Evolutionary conservation across 2,329 filamentous ascomycete genomes (phyloP).

Genomic region (Cladosporium sphaerospermum): DNA sequence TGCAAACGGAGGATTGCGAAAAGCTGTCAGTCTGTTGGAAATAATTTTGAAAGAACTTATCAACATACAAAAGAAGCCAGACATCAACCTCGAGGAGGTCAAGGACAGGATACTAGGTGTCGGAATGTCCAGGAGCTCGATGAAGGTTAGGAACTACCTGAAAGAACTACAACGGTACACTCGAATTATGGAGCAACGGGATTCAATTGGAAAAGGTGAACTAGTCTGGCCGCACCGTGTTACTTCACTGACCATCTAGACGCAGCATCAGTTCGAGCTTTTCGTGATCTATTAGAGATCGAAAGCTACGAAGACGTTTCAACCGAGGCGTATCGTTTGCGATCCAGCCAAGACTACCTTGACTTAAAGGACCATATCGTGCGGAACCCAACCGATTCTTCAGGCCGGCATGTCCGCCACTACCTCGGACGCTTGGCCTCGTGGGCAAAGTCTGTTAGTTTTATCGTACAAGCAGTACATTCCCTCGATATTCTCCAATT

Average conservation of each 20-base stretch:
- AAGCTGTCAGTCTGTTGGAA: background rate
- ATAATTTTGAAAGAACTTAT: background rate
- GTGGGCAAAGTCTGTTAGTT: background rate
- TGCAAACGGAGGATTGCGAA: background rate
- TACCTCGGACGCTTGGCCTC: background rate
- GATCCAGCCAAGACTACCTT: background rate
- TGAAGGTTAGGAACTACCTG: background rate
- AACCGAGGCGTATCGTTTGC: background rate
- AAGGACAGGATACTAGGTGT: background rate
- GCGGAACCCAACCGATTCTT: background rate
- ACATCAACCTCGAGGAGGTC: background rate
- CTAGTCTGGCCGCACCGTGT: too few relatives aligned
- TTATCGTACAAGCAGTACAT: background rate
- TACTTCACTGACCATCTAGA: background rate
- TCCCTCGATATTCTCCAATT: too few relatives aligned
- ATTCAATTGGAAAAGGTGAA: background rate
- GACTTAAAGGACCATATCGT: background rate
- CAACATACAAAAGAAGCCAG: background rate
- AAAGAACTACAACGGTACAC: background rate
- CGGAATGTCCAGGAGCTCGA: background rate
- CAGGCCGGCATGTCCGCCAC: background rate
- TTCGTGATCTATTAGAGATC: background rate
- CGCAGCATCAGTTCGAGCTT: background rate
- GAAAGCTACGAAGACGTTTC: background rate
- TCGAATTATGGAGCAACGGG: background rate